Evolutionary conservation across 257 asterid species (phyloP).

Genomic region (Capsicum rhomboideum): DNA sequence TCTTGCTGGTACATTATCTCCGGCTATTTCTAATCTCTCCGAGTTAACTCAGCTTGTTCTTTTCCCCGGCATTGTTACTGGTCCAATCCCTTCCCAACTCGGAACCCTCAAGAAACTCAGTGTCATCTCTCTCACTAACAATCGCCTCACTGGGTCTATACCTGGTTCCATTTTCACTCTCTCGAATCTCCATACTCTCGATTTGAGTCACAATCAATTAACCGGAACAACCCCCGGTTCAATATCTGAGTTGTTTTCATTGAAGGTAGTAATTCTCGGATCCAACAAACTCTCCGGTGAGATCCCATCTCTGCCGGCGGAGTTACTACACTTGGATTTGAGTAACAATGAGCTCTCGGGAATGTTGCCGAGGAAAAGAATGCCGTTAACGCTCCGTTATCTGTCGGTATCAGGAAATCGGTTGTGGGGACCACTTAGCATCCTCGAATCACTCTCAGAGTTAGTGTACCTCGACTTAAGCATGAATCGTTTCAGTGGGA

Average conservation of each 20-base stretch:
- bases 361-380: slow-evolving; percentile 15
- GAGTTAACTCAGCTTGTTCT: slow-evolving; percentile 55
- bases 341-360: slow-evolving; percentile 45
- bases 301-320: slow-evolving; percentile 25
- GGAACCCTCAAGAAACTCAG: slow-evolving; percentile 35
- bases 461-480: slow-evolving; percentile 67
- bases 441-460: slow-evolving; percentile 29
- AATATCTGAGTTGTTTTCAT: background rate
- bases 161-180: slow-evolving; percentile 33
- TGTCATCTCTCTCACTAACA: slow-evolving; percentile 52
- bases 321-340: slow-evolving; percentile 55
- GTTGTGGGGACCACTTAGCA: slow-evolving; percentile 53
- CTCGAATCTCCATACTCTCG: slow-evolving; percentile 61
- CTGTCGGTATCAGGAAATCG: slow-evolving; percentile 42
- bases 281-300: slow-evolving; percentile 36
- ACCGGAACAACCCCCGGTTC: slow-evolving; percentile 37
- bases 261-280: slow-evolving; percentile 41
- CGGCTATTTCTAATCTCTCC: slow-evolving; percentile 34
- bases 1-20: slow-evolving; percentile 57
- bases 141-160: slow-evolving; percentile 50
- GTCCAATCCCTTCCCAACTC: slow-evolving; percentile 43
- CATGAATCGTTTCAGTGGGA: slow-evolving; percentile 58
- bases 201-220: slow-evolving; percentile 56
- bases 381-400: slow-evolving; percentile 58
- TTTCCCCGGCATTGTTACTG: slow-evolving; percentile 73